phyloP scores from a whole-genome alignment of 2,329 filamentous ascomycete genomes.

The Myriosclerotinia duriaeana region DNA sequence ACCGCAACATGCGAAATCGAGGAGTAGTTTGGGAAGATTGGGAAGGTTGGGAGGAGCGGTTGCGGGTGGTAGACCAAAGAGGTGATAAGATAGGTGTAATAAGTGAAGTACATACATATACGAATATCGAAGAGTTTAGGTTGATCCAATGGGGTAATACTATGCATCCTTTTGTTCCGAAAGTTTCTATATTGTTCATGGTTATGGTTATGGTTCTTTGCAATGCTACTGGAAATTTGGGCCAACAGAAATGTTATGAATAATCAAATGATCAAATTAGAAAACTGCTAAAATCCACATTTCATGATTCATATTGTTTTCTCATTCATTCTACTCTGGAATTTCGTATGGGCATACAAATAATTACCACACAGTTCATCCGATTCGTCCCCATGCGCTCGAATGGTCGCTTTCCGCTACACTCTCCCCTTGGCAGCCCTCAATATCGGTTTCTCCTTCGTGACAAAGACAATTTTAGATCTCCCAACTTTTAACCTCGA shows the following conservation, averaged over 20 bases:
- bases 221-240: neutral
- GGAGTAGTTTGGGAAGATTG: constrained; percentile 66
- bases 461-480: constrained; percentile 39
- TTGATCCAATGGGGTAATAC: neutral
- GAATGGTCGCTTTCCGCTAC: constrained; percentile 39
- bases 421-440: constrained; percentile 44
- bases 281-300: too few species aligned
- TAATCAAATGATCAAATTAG: too few species aligned
- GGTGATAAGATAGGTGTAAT: constrained; percentile 40
- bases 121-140: neutral
- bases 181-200: neutral
- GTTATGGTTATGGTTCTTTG: neutral
- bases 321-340: too few species aligned
- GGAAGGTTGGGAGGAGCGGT: constrained; percentile 71
- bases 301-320: too few species aligned
- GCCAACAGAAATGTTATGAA: neutral
- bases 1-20: constrained; percentile 55
- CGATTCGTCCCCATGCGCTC: constrained; percentile 40
- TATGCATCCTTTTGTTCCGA: neutral
- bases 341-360: too few species aligned
- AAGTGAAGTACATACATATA: neutral
- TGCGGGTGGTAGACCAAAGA: constrained; percentile 52
- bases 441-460: constrained; percentile 41
- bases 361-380: constrained; percentile 39
- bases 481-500: constrained; percentile 38